Evolutionary conservation across 768 basidiomycete species (phyloP).

Genomic region (Boletus edulis): DNA sequence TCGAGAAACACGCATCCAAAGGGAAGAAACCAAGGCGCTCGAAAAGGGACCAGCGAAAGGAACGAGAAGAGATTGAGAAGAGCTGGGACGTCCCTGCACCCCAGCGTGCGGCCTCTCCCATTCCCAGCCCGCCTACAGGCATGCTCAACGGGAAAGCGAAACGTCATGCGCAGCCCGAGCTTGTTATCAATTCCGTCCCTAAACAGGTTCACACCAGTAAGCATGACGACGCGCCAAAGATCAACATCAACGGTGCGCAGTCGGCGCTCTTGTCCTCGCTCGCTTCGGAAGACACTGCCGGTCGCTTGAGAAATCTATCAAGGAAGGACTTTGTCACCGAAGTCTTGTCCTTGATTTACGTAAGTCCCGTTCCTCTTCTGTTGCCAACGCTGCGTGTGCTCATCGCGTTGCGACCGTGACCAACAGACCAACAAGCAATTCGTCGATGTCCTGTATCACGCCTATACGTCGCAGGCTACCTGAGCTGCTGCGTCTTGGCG

Average conservation of each 20-base stretch:
- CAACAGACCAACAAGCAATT: constrained; percentile 62
- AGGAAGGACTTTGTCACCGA: constrained; percentile 60
- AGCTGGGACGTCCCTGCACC: constrained; percentile 56
- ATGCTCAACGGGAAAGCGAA: constrained; percentile 29
- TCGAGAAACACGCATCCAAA: constrained; percentile 35
- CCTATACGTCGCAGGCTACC: constrained; percentile 37
- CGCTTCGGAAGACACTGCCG: constrained; percentile 13
- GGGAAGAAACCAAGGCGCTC: constrained; percentile 22
- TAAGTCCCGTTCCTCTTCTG: constrained; percentile 29
- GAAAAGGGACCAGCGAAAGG: constrained; percentile 38
- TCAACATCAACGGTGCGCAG: constrained; percentile 20
- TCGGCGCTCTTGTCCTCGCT: constrained; percentile 27
- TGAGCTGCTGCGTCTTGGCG: constrained; percentile 5
- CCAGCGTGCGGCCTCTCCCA: constrained; percentile 18
- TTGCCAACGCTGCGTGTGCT: not conserved
- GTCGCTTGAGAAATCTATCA: constrained; percentile 32
- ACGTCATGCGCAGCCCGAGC: constrained; percentile 5
- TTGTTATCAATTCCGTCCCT: not conserved
- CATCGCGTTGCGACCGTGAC: not conserved
- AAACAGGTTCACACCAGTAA: constrained; percentile 3
- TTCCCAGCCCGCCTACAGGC: not conserved
- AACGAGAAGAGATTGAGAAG: constrained; percentile 52
- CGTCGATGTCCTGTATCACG: constrained; percentile 58
- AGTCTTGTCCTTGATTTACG: constrained; percentile 59
- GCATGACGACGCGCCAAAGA: constrained; percentile 3